Conservation (phyloP, 2,329 filamentous ascomycete species). For the Trichophyton schoenleinii region DNA sequence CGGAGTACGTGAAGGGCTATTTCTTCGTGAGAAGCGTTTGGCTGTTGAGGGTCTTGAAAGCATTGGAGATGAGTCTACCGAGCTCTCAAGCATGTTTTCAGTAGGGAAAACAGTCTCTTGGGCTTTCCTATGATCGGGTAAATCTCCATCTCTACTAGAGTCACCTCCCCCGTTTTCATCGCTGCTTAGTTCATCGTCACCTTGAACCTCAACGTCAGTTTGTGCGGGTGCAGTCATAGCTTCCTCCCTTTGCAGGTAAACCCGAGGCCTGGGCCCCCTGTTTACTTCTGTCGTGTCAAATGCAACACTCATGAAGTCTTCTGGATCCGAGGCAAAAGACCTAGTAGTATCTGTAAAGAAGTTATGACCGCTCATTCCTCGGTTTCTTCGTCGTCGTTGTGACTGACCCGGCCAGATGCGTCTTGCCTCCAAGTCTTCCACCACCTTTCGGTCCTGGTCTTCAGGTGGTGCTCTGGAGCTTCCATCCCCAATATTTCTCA, state of each 20-base stretch:
- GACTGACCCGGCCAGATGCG: constrained; percentile 36
- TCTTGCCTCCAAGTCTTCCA: constrained; percentile 46
- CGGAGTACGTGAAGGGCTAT: constrained; percentile 26
- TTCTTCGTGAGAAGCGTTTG: constrained; percentile 28
- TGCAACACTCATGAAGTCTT: constrained; percentile 28
- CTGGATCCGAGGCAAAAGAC: constrained; percentile 47
- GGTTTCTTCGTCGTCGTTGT: constrained; percentile 34
- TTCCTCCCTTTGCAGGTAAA: background rate
- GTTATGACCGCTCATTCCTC: constrained; percentile 25
- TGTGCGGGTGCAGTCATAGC: constrained; percentile 37
- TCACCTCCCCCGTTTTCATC: constrained; percentile 57
- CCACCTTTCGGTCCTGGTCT: constrained; percentile 47
- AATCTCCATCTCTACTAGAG: background rate
- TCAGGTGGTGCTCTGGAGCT: constrained; percentile 42
- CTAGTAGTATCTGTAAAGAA: constrained; percentile 41
- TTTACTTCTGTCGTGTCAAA: background rate
- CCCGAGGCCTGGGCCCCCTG: background rate
- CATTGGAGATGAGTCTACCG: constrained; percentile 24
- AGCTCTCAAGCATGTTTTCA: constrained; percentile 12
- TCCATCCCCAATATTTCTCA: constrained; percentile 54
- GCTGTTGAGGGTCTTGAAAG: constrained; percentile 32
- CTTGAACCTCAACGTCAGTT: constrained; percentile 58
- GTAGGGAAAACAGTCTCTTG: background rate
- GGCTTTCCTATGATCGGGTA: background rate
- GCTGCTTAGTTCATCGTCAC: constrained; percentile 78